Percentiles rank a stretch among this genome's conserved stretches.
phyloP scores from a whole-genome alignment of 345 rosid species.

The Anacardium occidentale region DNA sequence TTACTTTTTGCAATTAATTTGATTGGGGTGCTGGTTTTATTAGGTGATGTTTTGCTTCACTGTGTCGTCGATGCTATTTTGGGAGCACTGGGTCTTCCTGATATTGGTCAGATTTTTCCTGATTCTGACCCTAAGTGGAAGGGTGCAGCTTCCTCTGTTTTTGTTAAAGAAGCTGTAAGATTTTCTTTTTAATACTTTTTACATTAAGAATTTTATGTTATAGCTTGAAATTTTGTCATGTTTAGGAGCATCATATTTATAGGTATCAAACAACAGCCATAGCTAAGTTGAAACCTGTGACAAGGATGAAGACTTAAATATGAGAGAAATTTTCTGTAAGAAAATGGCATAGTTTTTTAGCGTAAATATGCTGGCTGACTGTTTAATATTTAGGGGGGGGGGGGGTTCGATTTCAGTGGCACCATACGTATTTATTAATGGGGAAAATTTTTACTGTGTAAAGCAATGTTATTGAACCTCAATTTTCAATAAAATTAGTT shows the following conservation, averaged over 20 bases:
- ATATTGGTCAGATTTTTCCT: slow-evolving; percentile 97
- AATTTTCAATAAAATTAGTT: no score
- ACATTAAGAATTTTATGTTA: background rate
- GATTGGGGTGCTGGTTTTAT: slow-evolving; percentile 27
- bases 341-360: background rate
- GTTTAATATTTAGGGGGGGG: background rate
- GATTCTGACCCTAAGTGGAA: slow-evolving; percentile 95
- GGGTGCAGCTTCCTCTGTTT: slow-evolving; percentile 91
- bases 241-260: background rate
- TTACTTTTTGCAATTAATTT: background rate
- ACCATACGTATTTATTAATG: background rate
- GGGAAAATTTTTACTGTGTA: background rate
- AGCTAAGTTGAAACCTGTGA: background rate
- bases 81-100: slow-evolving; percentile 96
- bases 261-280: background rate
- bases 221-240: background rate
- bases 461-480: no score
- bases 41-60: slow-evolving; percentile 97
- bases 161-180: slow-evolving; percentile 94
- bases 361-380: background rate
- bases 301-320: background rate
- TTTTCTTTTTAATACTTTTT: background rate
- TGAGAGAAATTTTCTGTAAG: background rate
- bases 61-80: slow-evolving; percentile 97
- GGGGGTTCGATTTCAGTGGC: background rate